A percentile compares a stretch with the other conserved stretches of the same genome.
Conservation (phyloP, 1,284 basidiomycete genomes). For the Flammula alnicola region DNA sequence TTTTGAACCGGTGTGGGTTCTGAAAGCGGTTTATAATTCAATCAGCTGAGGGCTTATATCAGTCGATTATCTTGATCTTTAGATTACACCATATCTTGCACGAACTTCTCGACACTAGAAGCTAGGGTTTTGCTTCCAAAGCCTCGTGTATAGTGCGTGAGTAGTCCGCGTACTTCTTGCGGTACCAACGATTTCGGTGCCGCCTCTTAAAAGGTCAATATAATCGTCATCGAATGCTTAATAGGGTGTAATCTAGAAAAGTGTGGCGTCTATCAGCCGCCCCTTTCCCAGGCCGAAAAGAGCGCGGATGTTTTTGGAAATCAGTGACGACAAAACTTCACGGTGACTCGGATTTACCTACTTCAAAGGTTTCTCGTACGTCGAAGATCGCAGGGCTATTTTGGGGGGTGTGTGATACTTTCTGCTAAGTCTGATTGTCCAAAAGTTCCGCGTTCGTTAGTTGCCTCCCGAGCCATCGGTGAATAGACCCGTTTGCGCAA, state of each 20-base stretch:
- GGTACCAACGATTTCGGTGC: too few relatives aligned
- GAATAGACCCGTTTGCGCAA: constrained; percentile 8
- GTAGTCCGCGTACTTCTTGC: not conserved
- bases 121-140: not conserved
- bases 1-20: not conserved
- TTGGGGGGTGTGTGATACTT: too few relatives aligned
- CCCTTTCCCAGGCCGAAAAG: not conserved
- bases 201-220: too few relatives aligned
- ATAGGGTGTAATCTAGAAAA: not conserved
- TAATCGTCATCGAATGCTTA: too few relatives aligned
- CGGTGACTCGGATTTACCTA: too few relatives aligned
- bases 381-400: too few relatives aligned
- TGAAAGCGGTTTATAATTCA: not conserved
- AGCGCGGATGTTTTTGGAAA: not conserved
- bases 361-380: too few relatives aligned
- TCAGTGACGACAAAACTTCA: too few relatives aligned
- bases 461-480: constrained; percentile 16
- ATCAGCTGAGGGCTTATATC: not conserved
- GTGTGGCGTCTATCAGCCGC: not conserved
- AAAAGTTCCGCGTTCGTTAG: constrained; percentile 16
- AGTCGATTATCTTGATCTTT: too few relatives aligned
- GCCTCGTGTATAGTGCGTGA: not conserved
- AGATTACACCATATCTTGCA: too few relatives aligned
- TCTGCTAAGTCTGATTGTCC: too few relatives aligned
- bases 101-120: not conserved